These are phyloP conservation scores for Fraxinus anomala DNA, from an alignment of 257 asterid species.

Conservation along the genomic window DNA sequence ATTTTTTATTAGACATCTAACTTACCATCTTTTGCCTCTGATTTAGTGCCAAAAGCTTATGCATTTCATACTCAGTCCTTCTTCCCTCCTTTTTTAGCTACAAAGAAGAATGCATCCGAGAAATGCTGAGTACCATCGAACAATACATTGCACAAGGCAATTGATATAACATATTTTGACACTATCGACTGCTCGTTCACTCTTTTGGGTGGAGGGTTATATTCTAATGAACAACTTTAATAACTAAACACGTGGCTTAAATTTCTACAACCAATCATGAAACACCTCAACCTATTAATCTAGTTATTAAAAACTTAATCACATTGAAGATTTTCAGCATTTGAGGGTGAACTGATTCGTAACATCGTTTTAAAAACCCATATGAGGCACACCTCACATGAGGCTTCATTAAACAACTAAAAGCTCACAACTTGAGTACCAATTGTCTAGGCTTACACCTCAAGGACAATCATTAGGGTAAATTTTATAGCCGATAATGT, in stretches of 20 bases:
- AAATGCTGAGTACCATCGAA: constrained; percentile 3
- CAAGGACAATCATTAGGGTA: neutral
- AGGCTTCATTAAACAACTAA: neutral
- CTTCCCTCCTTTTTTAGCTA: constrained; percentile 95
- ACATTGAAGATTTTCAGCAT: neutral
- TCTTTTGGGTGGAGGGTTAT: neutral
- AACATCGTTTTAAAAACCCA: neutral
- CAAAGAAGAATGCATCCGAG: constrained; percentile 20
- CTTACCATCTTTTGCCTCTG: constrained; percentile 97
- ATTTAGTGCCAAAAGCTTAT: constrained; percentile 88
- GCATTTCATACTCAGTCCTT: constrained; percentile 98
- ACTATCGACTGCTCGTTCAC: neutral
- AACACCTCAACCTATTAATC: constrained; percentile 8
- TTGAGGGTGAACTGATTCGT: neutral
- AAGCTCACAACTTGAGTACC: neutral
- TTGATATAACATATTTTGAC: neutral
- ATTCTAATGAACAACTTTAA: neutral
- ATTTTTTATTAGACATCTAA: neutral
- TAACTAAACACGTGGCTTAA: neutral
- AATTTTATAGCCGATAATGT: neutral
- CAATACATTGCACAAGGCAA: constrained; percentile 4
- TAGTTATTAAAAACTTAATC: neutral
- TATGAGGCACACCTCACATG: neutral
- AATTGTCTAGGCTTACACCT: neutral
- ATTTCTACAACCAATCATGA: neutral